Conservation (phyloP, 140 eudicot genomes). For the Senecio squalidus region DNA sequence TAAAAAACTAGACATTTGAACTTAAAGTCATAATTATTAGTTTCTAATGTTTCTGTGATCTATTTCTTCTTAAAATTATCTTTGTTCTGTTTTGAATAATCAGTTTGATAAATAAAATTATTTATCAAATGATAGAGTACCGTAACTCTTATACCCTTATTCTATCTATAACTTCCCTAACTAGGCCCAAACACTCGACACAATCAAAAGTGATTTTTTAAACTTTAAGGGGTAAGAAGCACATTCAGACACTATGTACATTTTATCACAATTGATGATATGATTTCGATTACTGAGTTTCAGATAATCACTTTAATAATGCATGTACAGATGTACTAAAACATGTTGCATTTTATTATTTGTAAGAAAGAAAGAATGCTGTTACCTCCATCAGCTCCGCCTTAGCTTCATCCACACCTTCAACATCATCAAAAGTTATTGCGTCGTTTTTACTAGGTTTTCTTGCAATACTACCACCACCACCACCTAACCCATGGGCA, state of each 20-base stretch:
- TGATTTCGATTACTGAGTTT: not conserved
- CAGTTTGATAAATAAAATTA: not conserved
- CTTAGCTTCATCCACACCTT: conserved; percentile 40
- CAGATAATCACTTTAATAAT: not conserved
- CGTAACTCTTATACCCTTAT: not conserved
- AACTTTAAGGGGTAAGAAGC: too few species aligned
- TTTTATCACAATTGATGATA: not conserved
- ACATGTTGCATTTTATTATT: not conserved
- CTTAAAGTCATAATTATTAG: not conserved
- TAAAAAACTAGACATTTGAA: not conserved
- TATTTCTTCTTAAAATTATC: not conserved
- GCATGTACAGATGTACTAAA: not conserved
- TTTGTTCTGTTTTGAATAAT: not conserved
- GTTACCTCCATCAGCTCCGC: conserved; percentile 40
- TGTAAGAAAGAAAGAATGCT: not conserved
- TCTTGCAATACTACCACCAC: conserved; percentile 35
- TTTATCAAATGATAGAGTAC: not conserved
- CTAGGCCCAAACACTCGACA: not conserved
- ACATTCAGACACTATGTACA: too few species aligned
- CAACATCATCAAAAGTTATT: conserved; percentile 36
- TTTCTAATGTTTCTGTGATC: not conserved
- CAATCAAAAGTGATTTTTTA: not conserved
- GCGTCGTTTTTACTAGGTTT: conserved; percentile 30
- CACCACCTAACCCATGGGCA: conserved; percentile 37
- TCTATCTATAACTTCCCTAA: not conserved